Evolutionary conservation across 495 filamentous ascomycete genomes (phyloP), one percentile per base, ranked within the genome.

Genomic region (Aspergillus bridgeri): DNA sequence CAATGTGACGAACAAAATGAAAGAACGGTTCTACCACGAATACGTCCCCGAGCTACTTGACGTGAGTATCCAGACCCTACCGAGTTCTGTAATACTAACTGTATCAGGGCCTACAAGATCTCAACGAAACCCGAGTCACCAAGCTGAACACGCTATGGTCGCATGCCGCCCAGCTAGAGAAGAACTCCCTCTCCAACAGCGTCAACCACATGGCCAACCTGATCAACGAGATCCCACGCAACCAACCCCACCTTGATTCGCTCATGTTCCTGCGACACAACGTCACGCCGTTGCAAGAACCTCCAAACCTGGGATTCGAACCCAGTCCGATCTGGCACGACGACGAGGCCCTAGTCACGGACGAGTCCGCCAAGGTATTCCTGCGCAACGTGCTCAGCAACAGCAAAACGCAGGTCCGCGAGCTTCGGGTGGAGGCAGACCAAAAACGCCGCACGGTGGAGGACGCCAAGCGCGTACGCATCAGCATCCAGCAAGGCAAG

Each of bases 231-330:
- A 93, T 99, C 50, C 85, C 89, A 3, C 85, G 92, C 29, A 99
- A 99, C 65, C 81, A 88, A 52, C 94, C 95, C 2, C 79, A 84
- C 15, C 80, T 98, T 7, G 95, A 99, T 68, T 95, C 91, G 24
- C 89, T 93, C 78, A 99, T 99, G 95, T 99, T 95, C 72, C 83
- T 92, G 42, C 85, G 87, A 54, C 94, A 99, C 72, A 99, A 99
- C 63, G 84, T 87, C 59, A 83, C 81, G 42, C 75, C 81, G 57
- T 91, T 87, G 74, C 85, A 89, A 60, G 95, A 98, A 66, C 95
- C 95, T 2, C 58, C 78, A 6, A 86, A 95, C 73, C 84, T 96
- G 66, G 77, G 72, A 15, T 99, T 99, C 63, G 95, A 99, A 72
- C 90, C 94, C 1, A 96, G 92, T 69, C 92, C 92, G 6, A 86